Evolutionary conservation across 2,329 filamentous ascomycete genomes (phyloP).

Genomic region (Bipolaris sorokiniana): DNA sequence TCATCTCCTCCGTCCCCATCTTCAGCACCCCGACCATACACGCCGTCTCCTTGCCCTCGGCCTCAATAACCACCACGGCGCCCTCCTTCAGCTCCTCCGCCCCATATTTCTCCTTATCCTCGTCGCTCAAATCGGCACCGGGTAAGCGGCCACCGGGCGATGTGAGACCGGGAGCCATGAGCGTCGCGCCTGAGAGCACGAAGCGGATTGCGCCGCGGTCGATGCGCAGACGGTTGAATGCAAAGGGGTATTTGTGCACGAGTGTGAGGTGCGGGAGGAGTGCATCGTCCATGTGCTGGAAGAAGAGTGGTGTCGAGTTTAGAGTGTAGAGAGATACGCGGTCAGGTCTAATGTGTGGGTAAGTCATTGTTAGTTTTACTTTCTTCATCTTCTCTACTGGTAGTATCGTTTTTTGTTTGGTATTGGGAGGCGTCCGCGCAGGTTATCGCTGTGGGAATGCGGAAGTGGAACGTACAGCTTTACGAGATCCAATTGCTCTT

Average conservation of each 20-base stretch:
- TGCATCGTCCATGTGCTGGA: conserved; percentile 78
- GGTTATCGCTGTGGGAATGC: neutral
- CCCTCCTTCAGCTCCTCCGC: conserved; percentile 77
- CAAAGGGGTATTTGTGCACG: conserved; percentile 86
- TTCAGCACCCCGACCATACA: conserved; percentile 87
- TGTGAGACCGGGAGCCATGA: conserved; percentile 96
- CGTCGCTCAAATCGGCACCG: conserved; percentile 48
- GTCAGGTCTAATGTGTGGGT: conserved; percentile 66
- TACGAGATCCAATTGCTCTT: conserved; percentile 84
- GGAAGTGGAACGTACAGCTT: conserved; percentile 67
- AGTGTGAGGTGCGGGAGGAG: conserved; percentile 87
- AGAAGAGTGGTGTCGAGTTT: conserved; percentile 81
- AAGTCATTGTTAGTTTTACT: conserved; percentile 15
- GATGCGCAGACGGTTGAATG: conserved; percentile 84
- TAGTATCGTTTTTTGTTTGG: no score
- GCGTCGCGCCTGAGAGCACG: conserved; percentile 87
- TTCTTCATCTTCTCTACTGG: neutral
- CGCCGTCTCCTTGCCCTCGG: conserved; percentile 91
- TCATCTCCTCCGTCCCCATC: conserved; percentile 87
- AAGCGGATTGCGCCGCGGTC: conserved; percentile 97
- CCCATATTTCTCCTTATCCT: conserved; percentile 54
- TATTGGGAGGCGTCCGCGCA: neutral
- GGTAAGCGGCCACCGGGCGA: conserved; percentile 82
- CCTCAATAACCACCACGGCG: conserved; percentile 83
- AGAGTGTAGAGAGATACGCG: conserved; percentile 87